A percentile compares a stretch with the other conserved stretches of the same genome.
Conservation (phyloP, 805 yeast genomes). For the Saccharomycopsis malanga region DNA sequence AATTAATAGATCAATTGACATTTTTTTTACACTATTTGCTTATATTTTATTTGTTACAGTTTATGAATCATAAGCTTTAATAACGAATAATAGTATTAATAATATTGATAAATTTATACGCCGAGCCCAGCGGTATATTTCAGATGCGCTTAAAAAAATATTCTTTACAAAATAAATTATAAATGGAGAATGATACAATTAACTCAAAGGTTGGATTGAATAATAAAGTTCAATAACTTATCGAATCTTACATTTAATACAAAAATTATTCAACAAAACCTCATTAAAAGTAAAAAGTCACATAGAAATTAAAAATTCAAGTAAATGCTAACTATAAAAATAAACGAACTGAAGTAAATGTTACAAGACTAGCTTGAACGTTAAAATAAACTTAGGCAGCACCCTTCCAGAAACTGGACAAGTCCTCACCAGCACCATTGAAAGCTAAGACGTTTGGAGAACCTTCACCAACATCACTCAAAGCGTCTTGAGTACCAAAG, state of each 20-base stretch:
- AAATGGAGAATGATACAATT: too few species aligned
- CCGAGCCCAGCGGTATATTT: too few species aligned
- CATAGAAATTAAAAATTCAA: neutral
- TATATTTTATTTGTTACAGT: too few species aligned
- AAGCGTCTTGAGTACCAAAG: constrained; percentile 53
- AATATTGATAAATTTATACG: too few species aligned
- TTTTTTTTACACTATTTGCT: too few species aligned
- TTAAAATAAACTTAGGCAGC: neutral
- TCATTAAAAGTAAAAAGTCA: neutral
- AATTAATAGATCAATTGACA: too few species aligned
- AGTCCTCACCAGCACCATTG: constrained; percentile 75
- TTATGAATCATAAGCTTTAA: too few species aligned
- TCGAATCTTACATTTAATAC: neutral
- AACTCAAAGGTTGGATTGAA: too few species aligned
- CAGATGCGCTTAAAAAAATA: too few species aligned
- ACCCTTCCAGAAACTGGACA: constrained; percentile 53
- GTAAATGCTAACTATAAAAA: neutral
- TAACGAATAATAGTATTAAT: too few species aligned
- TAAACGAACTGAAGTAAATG: neutral
- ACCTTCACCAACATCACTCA: constrained; percentile 58
- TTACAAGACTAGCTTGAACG: neutral
- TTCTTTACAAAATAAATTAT: too few species aligned
- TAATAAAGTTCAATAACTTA: too few species aligned
- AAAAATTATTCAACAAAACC: neutral
- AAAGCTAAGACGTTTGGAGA: constrained; percentile 70